These are phyloP conservation scores for Colletotrichum orbiculare DNA, from an alignment of 2,329 filamentous ascomycete species.

Conservation along the genomic window DNA sequence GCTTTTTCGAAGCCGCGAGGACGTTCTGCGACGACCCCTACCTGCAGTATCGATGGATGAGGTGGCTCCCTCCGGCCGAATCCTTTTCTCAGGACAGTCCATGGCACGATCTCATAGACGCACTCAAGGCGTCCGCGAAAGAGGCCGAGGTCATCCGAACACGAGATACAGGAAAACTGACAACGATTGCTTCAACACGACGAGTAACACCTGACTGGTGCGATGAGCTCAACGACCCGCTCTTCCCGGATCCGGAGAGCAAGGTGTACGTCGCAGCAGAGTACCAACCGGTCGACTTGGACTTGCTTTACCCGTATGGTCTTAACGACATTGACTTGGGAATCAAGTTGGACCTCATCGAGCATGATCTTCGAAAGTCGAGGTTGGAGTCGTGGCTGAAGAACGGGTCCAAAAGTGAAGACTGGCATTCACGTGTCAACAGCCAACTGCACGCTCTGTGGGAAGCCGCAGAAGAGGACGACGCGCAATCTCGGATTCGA, in stretches of 20 bases:
- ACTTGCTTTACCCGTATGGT: conserved; percentile 1
- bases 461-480: no score
- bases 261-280: not conserved
- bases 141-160: not conserved
- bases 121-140: not conserved
- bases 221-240: not conserved
- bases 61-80: conserved; percentile 52
- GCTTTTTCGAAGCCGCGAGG: conserved; percentile 51
- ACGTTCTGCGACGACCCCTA: conserved; percentile 51
- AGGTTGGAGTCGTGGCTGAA: not conserved
- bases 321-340: not conserved
- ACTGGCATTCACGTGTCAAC: not conserved
- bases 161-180: not conserved
- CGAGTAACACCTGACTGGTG: not conserved
- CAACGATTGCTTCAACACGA: not conserved
- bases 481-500: no score
- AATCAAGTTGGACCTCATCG: not conserved
- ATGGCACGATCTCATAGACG: not conserved
- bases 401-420: not conserved
- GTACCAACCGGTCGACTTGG: not conserved
- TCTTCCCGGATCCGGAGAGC: not conserved
- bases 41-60: conserved; percentile 57
- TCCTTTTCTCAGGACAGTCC: not conserved
- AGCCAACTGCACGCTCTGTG: not conserved
- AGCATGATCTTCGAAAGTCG: not conserved